Conservation (phyloP, 192 early-diverging fungal species). For the Diversispora eburnea region DNA sequence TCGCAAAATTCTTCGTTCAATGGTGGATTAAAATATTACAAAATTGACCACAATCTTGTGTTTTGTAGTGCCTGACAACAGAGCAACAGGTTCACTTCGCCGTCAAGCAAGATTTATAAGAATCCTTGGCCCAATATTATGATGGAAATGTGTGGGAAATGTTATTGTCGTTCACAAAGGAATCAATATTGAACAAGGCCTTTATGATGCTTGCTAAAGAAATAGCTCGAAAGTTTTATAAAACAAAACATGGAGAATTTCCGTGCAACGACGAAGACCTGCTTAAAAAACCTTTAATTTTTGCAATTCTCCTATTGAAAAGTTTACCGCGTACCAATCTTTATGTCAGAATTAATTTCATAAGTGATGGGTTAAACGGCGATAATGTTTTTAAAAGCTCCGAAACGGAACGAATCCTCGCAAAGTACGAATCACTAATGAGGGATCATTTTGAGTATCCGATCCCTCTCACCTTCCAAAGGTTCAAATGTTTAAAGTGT, state of each 20-base stretch:
- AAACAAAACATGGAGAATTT: not conserved
- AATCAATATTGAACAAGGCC: not conserved
- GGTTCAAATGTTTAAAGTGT: conserved; percentile 12
- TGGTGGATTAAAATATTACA: not conserved
- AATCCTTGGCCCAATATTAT: conserved; percentile 9
- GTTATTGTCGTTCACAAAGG: conserved; percentile 23
- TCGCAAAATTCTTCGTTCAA: conserved; percentile 1
- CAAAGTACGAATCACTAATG: conserved; percentile 4
- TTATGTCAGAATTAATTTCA: too few relatives aligned
- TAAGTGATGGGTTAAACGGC: not conserved
- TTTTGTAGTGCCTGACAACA: not conserved
- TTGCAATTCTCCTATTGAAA: conserved; percentile 9
- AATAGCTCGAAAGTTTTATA: not conserved
- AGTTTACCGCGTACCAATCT: not conserved
- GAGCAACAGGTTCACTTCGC: not conserved
- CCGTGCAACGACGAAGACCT: not conserved
- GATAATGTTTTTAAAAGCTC: conserved; percentile 3
- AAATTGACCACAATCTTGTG: conserved; percentile 19
- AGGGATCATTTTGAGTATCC: not conserved
- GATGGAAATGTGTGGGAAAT: conserved; percentile 28
- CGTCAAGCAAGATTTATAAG: conserved; percentile 22
- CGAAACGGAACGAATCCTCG: conserved; percentile 1
- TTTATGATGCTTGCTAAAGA: conserved; percentile 6
- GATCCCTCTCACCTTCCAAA: not conserved
- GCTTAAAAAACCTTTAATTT: too few relatives aligned